Evolutionary conservation across 108 stramenopile species (phyloP).

Genomic region (Stephanodiscus minutulus): DNA sequence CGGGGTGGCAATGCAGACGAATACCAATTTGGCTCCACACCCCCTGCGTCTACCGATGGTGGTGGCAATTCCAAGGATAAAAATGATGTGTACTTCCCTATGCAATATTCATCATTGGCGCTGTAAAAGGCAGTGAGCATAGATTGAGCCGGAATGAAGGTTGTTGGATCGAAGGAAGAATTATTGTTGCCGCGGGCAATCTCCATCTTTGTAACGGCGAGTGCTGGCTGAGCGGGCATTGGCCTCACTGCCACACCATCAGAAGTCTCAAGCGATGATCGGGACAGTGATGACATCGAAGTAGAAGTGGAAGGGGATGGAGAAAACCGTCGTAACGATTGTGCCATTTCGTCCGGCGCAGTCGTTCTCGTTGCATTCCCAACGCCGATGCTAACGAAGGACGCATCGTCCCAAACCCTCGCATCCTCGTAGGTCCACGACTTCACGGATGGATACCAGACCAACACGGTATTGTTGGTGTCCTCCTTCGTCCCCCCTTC

Average conservation of each 20-base stretch:
- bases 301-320: background rate
- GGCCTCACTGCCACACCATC: constrained; percentile 7
- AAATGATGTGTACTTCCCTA: constrained; percentile 30
- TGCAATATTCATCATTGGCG: constrained; percentile 56
- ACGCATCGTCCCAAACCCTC: constrained; percentile 30
- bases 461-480: constrained; percentile 20
- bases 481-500: constrained; percentile 10
- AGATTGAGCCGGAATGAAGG: constrained; percentile 66
- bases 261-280: constrained; percentile 1
- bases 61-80: constrained; percentile 22
- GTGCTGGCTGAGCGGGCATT: constrained; percentile 10
- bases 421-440: constrained; percentile 48
- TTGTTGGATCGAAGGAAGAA: constrained; percentile 30
- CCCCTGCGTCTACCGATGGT: background rate
- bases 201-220: constrained; percentile 3
- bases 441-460: constrained; percentile 33
- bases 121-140: constrained; percentile 84
- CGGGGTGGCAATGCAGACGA: constrained; percentile 27
- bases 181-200: constrained; percentile 7
- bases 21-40: constrained; percentile 21
- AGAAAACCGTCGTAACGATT: constrained; percentile 40
- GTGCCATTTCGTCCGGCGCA: constrained; percentile 17
- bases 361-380: background rate
- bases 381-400: constrained; percentile 19
- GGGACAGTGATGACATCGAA: constrained; percentile 2